These are phyloP conservation scores for Picea sitchensis DNA, from an alignment of 75 land plant species.

Conservation along the genomic window DNA sequence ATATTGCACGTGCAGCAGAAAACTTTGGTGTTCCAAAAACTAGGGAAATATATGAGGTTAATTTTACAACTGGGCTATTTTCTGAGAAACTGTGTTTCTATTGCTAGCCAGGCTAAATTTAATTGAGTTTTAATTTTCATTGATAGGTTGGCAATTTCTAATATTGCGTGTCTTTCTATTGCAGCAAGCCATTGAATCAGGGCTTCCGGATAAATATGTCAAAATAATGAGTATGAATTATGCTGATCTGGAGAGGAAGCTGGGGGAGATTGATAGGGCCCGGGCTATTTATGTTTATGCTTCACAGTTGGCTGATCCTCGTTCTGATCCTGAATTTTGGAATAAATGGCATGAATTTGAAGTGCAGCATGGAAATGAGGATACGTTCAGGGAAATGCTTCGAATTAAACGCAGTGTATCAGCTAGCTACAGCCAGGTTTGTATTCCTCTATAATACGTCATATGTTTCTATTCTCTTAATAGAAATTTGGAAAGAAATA, in stretches of 20 bases:
- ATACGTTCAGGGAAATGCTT: slow-evolving; percentile 94
- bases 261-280: slow-evolving; percentile 97
- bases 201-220: slow-evolving; percentile 88
- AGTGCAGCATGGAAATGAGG: slow-evolving; percentile 94
- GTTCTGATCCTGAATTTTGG: slow-evolving; percentile 83
- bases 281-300: slow-evolving; percentile 76
- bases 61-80: neutral
- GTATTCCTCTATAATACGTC: neutral
- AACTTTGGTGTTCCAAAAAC: no score
- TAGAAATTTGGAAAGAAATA: neutral
- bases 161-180: neutral
- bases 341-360: slow-evolving; percentile 93
- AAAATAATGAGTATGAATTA: slow-evolving; percentile 90
- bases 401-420: slow-evolving; percentile 83
- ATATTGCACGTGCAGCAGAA: no score
- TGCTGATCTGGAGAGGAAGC: slow-evolving; percentile 85
- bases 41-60: no score
- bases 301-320: slow-evolving; percentile 82
- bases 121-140: neutral
- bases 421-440: slow-evolving; percentile 91
- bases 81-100: neutral
- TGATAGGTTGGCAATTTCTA: neutral
- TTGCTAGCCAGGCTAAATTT: neutral
- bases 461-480: neutral
- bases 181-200: slow-evolving; percentile 89